phyloP scores from a whole-genome alignment of 805 yeast species.

The Cyberlindnera sargentensis region DNA sequence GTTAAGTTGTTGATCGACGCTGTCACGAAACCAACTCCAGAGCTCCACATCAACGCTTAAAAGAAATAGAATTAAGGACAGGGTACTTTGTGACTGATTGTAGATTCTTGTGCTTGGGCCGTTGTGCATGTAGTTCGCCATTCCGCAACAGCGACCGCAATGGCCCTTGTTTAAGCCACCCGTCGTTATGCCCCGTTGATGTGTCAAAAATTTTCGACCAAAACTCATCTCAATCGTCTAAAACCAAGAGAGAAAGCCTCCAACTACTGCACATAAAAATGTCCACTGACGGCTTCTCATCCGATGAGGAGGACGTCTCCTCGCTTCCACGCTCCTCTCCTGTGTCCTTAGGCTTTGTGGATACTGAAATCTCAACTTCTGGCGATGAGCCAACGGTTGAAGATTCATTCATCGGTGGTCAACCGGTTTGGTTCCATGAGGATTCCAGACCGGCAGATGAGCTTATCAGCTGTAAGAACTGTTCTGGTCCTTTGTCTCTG shows the following conservation, averaged over 20 bases:
- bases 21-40: conserved; percentile 72
- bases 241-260: too few species aligned
- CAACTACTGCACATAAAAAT: conserved; percentile 4
- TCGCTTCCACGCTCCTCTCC: conserved; percentile 25
- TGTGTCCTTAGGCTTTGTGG: conserved; percentile 59
- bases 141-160: too few species aligned
- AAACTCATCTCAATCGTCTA: neutral
- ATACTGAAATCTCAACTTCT: conserved; percentile 43
- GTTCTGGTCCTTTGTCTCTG: conserved; percentile 56
- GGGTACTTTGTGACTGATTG: neutral
- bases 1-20: conserved; percentile 74
- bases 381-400: conserved; percentile 40
- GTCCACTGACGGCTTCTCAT: conserved; percentile 36
- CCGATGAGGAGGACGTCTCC: conserved; percentile 38
- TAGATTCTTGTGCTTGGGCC: too few species aligned
- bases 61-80: neutral
- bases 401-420: conserved; percentile 81
- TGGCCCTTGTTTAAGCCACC: too few species aligned
- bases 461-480: conserved; percentile 55
- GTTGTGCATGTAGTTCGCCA: too few species aligned
- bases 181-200: too few species aligned
- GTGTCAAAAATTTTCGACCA: neutral
- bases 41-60: conserved; percentile 71
- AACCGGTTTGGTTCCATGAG: conserved; percentile 63
- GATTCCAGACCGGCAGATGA: conserved; percentile 49